These are phyloP conservation scores for Orbilia blumenaviensis DNA, from an alignment of 2,329 filamentous ascomycete species.

Conservation along the genomic window DNA sequence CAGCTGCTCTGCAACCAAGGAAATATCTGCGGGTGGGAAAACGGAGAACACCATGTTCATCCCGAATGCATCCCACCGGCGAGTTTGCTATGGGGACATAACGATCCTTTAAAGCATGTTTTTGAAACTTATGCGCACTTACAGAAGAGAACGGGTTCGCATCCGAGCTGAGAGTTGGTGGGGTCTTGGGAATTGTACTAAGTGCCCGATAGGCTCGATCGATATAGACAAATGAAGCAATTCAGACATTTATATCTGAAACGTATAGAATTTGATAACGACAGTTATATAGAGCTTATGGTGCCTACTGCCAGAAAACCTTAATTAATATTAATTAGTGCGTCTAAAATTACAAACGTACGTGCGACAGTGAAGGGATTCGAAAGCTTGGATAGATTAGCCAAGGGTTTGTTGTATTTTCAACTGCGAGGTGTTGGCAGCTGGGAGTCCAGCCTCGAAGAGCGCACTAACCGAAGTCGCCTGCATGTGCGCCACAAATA, in stretches of 20 bases:
- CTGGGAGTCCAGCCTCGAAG: neutral
- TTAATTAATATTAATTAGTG: no score
- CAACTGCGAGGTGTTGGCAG: neutral
- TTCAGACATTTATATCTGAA: no score
- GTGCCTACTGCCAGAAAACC: no score
- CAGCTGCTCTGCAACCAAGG: neutral
- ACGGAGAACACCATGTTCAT: constrained; percentile 18
- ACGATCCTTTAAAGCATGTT: constrained; percentile 9
- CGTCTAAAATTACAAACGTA: no score
- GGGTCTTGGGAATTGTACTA: neutral
- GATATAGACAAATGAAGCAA: no score
- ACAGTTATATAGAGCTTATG: no score
- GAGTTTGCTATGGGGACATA: constrained; percentile 14
- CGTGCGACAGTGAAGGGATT: no score
- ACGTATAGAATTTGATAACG: no score
- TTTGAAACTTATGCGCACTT: constrained; percentile 7
- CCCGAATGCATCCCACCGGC: constrained; percentile 15
- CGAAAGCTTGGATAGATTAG: no score
- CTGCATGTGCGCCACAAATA: neutral
- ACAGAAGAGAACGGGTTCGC: neutral
- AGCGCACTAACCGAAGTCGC: no score
- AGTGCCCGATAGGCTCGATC: no score
- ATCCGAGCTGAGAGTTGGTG: neutral
- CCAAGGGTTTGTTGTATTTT: neutral
- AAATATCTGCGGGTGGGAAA: neutral